Percentiles rank a stretch among this genome's conserved stretches.
phyloP scores from a whole-genome alignment of 1,139 yeast species.

The Pichia norvegensis region DNA sequence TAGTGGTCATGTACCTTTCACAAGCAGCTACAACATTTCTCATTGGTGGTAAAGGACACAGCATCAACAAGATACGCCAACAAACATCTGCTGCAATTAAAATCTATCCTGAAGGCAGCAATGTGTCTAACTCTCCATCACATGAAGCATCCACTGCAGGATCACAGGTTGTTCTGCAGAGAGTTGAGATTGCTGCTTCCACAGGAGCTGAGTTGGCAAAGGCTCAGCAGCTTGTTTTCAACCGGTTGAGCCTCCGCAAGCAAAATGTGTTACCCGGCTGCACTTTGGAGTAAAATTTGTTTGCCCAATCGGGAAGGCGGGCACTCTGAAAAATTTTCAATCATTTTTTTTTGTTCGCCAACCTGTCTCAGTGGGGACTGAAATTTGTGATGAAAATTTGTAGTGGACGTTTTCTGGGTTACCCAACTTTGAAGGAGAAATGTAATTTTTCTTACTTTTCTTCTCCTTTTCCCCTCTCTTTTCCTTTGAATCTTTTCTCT shows the following conservation, averaged over 20 bases:
- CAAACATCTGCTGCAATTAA: conserved; percentile 4
- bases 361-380: background rate
- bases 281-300: too few relatives aligned
- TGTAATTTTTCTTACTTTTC: background rate
- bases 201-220: background rate
- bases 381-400: background rate
- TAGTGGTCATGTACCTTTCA: background rate
- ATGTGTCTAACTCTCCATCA: too few relatives aligned
- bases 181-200: background rate
- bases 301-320: background rate
- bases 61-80: conserved; percentile 3
- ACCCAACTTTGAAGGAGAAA: background rate
- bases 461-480: background rate
- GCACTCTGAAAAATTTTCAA: background rate
- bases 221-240: background rate
- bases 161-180: background rate
- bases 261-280: background rate
- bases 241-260: background rate
- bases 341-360: background rate
- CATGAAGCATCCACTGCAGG: too few relatives aligned
- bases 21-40: conserved; percentile 1
- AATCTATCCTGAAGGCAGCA: conserved; percentile 1
- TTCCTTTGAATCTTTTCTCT: background rate
- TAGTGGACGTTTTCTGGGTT: background rate
- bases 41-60: conserved; percentile 5